Evolutionary conservation across 23 red algal species (phyloP), one percentile per base, ranked within the genome.

Genomic region (Pyropia haitanensis): DNA sequence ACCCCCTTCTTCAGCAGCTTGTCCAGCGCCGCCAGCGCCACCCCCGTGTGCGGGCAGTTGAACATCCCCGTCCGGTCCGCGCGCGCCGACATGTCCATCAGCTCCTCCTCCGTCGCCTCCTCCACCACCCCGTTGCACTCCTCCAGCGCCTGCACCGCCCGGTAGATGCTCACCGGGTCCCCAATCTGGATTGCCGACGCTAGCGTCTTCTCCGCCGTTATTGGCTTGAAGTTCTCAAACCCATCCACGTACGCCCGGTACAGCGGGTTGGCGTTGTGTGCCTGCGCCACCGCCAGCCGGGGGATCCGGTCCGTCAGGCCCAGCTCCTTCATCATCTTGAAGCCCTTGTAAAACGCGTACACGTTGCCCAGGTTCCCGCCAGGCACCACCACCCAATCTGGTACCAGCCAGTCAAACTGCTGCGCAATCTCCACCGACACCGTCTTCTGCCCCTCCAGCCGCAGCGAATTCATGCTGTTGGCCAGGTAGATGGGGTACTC

Each of bases 351-450:
- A 30, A 98, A 87, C 51, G 94, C 94, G 58, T 98, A 98, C 61
- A 98, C 94, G 67, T 98, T 98, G 57, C 94, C 94, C 2, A 91
- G 71, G 68, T 98, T 98, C 14, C 94, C 94, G 21, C 85, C 94
- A 19, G 94, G 94, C 17, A 98, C 61, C 14, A 98, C 66, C 24
- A 98, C 77, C 94, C 94, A 98, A 71, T 98, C 94, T 14, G 94
- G 94, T 22, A 98, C 94, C 33, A 91, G 71, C 94, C 94, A 98
- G 48, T 98, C 94, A 83, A 98, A 98, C 86, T 98, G 94, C 59
- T 98, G 94, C 51, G 94, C 85, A 56, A 98, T 98, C 69, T 98
- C 94, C 57, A 98, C 73, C 28, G 78, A 75, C 15, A 98, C 94
- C 22, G 94, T 98, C 55, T 98, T 98, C 73, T 98, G 94, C 1